Percentiles rank a stretch among this genome's conserved stretches.
Evolutionary conservation across 1,284 basidiomycete species (phyloP).

Genomic region (Schizophyllum amplum): DNA sequence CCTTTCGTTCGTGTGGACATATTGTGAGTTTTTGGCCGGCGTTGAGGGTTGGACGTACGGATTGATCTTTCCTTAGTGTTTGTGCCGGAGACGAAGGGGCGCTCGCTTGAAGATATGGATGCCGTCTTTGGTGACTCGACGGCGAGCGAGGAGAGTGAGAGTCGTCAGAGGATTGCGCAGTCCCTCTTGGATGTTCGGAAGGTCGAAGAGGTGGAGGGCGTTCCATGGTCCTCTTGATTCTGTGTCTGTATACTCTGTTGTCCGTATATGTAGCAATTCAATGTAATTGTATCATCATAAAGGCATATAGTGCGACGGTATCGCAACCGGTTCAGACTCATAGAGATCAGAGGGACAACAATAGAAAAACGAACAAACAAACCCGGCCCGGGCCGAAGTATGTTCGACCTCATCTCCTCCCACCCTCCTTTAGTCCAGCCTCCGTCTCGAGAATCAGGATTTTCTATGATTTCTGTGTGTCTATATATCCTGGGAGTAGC

Average conservation of each 20-base stretch:
- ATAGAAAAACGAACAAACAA: too few species aligned
- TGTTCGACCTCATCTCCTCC: not conserved
- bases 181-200: not conserved
- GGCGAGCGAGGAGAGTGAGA: not conserved
- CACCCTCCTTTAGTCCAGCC: too few species aligned
- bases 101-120: constrained; percentile 61
- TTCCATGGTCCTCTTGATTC: too few species aligned
- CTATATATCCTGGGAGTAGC: not conserved
- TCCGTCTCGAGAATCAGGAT: not conserved
- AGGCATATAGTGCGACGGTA: too few species aligned
- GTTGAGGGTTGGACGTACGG: too few species aligned
- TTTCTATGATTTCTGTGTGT: not conserved
- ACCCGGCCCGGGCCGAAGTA: not conserved
- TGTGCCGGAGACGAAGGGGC: constrained; percentile 62
- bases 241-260: too few species aligned
- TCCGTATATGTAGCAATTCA: too few species aligned
- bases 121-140: constrained; percentile 47
- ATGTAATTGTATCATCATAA: too few species aligned
- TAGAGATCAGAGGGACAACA: too few species aligned
- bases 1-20: not conserved
- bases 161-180: not conserved
- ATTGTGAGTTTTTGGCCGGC: not conserved
- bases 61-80: not conserved
- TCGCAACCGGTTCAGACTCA: too few species aligned
- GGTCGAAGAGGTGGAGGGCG: constrained; percentile 38